A percentile compares a stretch with the other conserved stretches of the same genome.
Evolutionary conservation across 1,284 basidiomycete species (phyloP).

Genomic region (Stereum hirsutum): DNA sequence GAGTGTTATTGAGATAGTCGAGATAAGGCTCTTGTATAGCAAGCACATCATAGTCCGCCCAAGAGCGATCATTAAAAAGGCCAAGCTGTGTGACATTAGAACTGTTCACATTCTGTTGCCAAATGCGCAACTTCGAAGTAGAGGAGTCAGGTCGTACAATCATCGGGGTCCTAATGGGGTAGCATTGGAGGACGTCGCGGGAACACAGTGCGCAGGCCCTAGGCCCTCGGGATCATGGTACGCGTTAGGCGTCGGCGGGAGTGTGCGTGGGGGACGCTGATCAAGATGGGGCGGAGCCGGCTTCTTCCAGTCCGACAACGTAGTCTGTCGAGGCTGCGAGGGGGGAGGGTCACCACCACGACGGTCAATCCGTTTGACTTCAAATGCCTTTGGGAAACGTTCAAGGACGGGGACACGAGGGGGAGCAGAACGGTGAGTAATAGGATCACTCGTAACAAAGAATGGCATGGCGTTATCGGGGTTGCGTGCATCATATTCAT

Average conservation of each 20-base stretch:
- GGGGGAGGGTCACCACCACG: no score
- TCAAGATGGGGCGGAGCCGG: not conserved
- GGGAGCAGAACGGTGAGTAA: not conserved
- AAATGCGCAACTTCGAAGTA: no score
- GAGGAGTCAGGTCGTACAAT: no score
- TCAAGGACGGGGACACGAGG: not conserved
- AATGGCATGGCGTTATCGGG: not conserved
- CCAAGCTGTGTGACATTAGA: not conserved
- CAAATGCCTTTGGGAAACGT: not conserved
- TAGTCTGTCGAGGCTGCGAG: no score
- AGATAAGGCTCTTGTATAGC: not conserved
- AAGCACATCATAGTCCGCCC: not conserved
- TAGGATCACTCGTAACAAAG: not conserved
- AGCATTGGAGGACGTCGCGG: no score
- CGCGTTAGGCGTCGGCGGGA: no score
- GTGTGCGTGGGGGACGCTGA: no score
- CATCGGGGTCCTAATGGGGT: no score
- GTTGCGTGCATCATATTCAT: not conserved
- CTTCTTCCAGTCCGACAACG: no score
- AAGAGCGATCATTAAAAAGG: not conserved
- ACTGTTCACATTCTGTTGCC: not conserved
- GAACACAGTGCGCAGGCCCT: no score
- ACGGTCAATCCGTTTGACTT: no score
- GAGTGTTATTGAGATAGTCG: not conserved
- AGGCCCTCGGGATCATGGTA: no score